Conservation (phyloP, 805 yeast species). For the Barnettozyma sp. region DNA sequence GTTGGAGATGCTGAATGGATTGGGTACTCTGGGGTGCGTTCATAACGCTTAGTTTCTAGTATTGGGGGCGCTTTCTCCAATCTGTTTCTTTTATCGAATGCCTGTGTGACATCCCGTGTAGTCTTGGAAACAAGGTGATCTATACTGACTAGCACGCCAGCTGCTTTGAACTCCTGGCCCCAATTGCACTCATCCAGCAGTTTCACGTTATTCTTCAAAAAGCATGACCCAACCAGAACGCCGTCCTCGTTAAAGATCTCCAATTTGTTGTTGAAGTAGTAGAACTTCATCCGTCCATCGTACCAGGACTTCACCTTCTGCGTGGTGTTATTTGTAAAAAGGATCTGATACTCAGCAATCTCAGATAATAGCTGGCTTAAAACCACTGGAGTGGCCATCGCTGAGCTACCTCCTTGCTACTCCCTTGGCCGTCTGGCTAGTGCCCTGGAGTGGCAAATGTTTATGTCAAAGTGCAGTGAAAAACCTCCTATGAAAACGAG, state of each 20-base stretch:
- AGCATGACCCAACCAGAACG: conserved; percentile 13
- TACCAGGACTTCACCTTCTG: conserved; percentile 22
- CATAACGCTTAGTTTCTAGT: conserved; percentile 2
- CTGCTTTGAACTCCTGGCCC: conserved; percentile 17
- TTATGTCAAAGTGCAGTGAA: too few species aligned
- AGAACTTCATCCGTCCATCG: conserved; percentile 21
- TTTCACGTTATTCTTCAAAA: conserved; percentile 13
- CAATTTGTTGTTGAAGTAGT: conserved; percentile 19
- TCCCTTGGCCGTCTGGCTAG: too few species aligned
- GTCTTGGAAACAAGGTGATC: conserved; percentile 11
- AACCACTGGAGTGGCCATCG: too few species aligned
- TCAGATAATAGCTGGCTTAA: conserved; percentile 15
- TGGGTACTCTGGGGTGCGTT: background rate
- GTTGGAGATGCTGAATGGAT: background rate
- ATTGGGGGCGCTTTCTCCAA: too few species aligned
- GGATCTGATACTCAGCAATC: conserved; percentile 16
- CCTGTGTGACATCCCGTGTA: conserved; percentile 16
- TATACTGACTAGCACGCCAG: conserved; percentile 14
- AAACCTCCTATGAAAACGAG: too few species aligned
- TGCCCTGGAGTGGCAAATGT: too few species aligned
- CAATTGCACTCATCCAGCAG: conserved; percentile 8
- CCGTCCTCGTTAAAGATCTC: conserved; percentile 16
- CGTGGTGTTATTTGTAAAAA: conserved; percentile 17
- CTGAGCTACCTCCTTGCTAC: too few species aligned
- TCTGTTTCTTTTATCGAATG: conserved; percentile 10